Percentiles rank a stretch among this genome's conserved stretches.
phyloP scores from a whole-genome alignment of 2,329 filamentous ascomycete species.

The Drechslera avenae region DNA sequence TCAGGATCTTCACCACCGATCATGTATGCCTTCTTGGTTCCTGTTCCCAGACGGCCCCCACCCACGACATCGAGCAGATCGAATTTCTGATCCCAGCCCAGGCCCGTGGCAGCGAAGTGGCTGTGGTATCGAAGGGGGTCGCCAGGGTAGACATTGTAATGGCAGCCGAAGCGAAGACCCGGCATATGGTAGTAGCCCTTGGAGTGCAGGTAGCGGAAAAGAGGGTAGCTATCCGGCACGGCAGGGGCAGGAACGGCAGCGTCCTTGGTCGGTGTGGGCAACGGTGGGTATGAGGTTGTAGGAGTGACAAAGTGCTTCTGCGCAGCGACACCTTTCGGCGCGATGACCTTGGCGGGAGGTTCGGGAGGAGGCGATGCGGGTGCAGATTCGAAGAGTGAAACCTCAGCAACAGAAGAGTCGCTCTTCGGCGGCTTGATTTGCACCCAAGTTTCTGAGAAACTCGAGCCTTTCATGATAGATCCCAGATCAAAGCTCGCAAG shows the following conservation, averaged over 20 bases:
- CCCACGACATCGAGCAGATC: conserved; percentile 83
- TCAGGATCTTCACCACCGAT: conserved; percentile 68
- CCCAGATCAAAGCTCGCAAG: conserved; percentile 22
- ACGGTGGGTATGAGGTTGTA: conserved; percentile 52
- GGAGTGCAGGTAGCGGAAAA: conserved; percentile 80
- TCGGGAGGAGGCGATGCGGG: conserved; percentile 3
- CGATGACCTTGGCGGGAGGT: conserved; percentile 12
- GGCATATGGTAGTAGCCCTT: conserved; percentile 87
- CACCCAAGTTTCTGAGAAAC: conserved; percentile 20
- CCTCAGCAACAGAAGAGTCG: conserved; percentile 1
- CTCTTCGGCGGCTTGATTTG: conserved; percentile 12
- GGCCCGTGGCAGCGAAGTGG: conserved; percentile 85
- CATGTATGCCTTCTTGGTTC: conserved; percentile 94
- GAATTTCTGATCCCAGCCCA: conserved; percentile 87
- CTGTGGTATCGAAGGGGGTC: conserved; percentile 95
- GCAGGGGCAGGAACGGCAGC: conserved; percentile 39
- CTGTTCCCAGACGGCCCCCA: conserved; percentile 85
- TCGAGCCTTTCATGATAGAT: conserved; percentile 36
- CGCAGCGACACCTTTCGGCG: conserved; percentile 20
- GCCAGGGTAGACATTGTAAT: conserved; percentile 93
- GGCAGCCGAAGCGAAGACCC: conserved; percentile 89
- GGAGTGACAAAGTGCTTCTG: conserved; percentile 50
- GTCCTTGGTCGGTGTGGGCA: conserved; percentile 26
- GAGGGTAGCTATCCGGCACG: conserved; percentile 61
- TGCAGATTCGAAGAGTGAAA: not conserved